A percentile compares a stretch with the other conserved stretches of the same genome.
phyloP scores from a whole-genome alignment of 192 early-diverging fungal species.

The Rhizophagus clarus region DNA sequence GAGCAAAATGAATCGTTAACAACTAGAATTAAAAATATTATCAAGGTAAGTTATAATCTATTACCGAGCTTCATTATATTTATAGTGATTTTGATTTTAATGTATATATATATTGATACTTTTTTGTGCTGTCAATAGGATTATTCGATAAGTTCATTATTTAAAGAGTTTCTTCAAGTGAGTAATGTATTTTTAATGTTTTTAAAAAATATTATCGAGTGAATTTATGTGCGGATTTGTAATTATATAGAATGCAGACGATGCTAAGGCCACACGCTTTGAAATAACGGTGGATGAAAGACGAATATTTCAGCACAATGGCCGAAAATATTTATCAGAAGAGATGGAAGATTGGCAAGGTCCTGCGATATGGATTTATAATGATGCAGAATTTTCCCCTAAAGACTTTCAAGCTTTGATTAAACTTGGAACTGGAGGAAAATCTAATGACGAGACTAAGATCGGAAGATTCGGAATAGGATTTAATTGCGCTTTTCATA shows the following conservation, averaged over 20 bases:
- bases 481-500: constrained; percentile 25
- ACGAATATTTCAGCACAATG: not conserved
- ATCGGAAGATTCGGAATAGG: constrained; percentile 22
- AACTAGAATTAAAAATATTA: constrained; percentile 7
- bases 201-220: not conserved
- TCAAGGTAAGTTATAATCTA: not conserved
- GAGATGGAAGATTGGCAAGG: constrained; percentile 36
- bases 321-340: not conserved
- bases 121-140: not conserved
- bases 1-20: constrained; percentile 17
- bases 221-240: not conserved
- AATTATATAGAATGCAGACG: constrained; percentile 45
- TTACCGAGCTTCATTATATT: not conserved
- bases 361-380: constrained; percentile 34
- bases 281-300: not conserved
- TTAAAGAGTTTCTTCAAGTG: constrained; percentile 6
- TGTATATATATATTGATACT: not conserved
- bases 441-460: constrained; percentile 19
- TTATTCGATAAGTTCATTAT: not conserved
- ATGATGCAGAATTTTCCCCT: constrained; percentile 34
- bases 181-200: too few species aligned
- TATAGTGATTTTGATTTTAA: not conserved
- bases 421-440: constrained; percentile 35
- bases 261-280: not conserved
- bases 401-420: constrained; percentile 28